A percentile compares a stretch with the other conserved stretches of the same genome.
Evolutionary conservation across 805 yeast genomes (phyloP).

Genomic region (Metschnikowia lunata): DNA sequence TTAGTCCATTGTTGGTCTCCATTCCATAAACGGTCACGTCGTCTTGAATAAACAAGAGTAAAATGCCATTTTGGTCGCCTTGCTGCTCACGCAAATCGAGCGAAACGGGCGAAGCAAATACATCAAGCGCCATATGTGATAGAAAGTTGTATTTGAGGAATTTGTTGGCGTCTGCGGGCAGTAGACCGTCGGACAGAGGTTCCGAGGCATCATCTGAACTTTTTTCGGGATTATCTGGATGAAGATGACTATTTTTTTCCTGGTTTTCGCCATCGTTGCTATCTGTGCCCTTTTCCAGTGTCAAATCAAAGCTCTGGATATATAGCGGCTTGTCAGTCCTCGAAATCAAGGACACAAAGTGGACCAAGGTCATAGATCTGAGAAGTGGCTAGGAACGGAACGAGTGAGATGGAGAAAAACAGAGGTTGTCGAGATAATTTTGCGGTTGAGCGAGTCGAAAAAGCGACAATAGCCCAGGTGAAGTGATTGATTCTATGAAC

Average conservation of each 20-base stretch:
- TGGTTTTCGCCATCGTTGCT: neutral
- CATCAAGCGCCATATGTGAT: constrained; percentile 73
- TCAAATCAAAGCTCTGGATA: constrained; percentile 46
- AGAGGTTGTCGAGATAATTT: neutral
- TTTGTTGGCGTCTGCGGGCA: constrained; percentile 32
- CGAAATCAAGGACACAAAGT: constrained; percentile 55
- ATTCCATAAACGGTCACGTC: constrained; percentile 63
- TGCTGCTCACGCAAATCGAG: constrained; percentile 37
- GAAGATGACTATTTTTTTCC: neutral
- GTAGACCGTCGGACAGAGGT: neutral
- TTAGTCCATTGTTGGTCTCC: constrained; percentile 65
- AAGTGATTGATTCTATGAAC: no score
- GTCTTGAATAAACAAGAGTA: constrained; percentile 60
- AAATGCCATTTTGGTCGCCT: constrained; percentile 22
- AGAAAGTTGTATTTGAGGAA: constrained; percentile 61
- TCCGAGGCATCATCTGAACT: neutral
- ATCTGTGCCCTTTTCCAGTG: constrained; percentile 13
- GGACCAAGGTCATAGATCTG: constrained; percentile 26
- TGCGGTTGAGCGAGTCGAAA: no score
- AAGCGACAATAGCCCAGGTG: neutral
- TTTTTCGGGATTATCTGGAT: no score
- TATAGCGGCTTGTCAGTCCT: constrained; percentile 57
- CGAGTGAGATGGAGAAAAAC: no score
- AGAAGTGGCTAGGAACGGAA: neutral
- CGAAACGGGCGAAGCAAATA: constrained; percentile 52